Evolutionary conservation across 768 basidiomycete genomes (phyloP), one percentile per base, ranked within the genome.

Genomic region (Multifurca ochricompacta): DNA sequence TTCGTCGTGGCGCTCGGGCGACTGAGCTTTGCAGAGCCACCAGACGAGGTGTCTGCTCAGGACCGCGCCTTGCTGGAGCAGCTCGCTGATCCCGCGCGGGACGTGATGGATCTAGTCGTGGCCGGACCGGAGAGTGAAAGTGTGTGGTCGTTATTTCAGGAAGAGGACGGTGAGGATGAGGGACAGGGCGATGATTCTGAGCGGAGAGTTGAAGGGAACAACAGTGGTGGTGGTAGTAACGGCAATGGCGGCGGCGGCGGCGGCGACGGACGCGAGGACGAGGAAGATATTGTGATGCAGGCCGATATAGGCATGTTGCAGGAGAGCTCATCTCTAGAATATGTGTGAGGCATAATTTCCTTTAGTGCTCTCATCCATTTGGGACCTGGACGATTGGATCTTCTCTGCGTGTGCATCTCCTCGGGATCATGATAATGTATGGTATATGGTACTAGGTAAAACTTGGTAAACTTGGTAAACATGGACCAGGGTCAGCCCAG

Each of bases 1-100:
- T 90, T 89, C 63, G 78, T 82, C 27, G 81, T 89, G n/a, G 79
- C 82, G 0, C 78, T 92, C 51, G 85, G 89, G 35, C 76, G 88
- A 57, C 69, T 92, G 43, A 81, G 83, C 52, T 90, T 80, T 55
- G 81, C 83, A 3, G 62, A 59, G n/a, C 52, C 64, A 7, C 67
- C 69, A 1, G 56, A 60, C 6, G 62, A 60, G 59, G 48, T 65
- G 8, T 53, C 56, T 3, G 30, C 40, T n/a, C 56, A 51, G 49
- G 62, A 63, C 19, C 47, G 37, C 10, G 32, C 44, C 25, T 27
- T 46, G 37, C 52, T 70, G 5, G 67, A 68, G 43, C 63, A 66
- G 37, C 54, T 59, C 9, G 50, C 57, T 5, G 69, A 68, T 28
- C 46, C 64, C 45, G 64, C 68, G 23, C 62, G 62, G 25, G 58